These are phyloP conservation scores for Lentinus brumalis DNA, from an alignment of 768 basidiomycete genomes.

Conservation along the genomic window DNA sequence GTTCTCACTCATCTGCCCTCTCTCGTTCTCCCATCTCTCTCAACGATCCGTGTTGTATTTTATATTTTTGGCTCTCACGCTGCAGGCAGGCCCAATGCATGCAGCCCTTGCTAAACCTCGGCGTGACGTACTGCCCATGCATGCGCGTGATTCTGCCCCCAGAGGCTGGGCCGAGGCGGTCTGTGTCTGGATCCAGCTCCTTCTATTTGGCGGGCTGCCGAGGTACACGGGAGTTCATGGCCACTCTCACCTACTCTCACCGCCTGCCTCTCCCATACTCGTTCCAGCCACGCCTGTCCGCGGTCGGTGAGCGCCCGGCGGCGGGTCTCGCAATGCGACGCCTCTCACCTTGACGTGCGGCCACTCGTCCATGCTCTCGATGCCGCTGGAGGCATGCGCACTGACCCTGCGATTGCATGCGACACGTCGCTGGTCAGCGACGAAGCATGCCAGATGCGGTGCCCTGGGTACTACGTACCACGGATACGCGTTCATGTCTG, in stretches of 20 bases:
- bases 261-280: slow-evolving; percentile 13
- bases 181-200: too few species aligned
- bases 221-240: background rate
- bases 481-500: slow-evolving; percentile 67
- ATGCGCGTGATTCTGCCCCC: too few species aligned
- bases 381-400: slow-evolving; percentile 44
- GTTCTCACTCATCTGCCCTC: too few species aligned
- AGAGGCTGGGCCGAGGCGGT: too few species aligned
- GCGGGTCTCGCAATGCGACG: background rate
- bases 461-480: slow-evolving; percentile 41
- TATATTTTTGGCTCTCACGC: too few species aligned
- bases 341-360: slow-evolving; percentile 58
- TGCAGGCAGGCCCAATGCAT: too few species aligned
- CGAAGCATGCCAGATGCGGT: background rate
- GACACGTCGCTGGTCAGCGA: too few species aligned
- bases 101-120: too few species aligned
- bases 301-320: background rate
- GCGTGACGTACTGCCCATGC: too few species aligned
- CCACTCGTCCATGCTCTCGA: slow-evolving; percentile 62
- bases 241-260: slow-evolving; percentile 22
- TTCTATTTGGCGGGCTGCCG: too few species aligned
- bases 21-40: too few species aligned
- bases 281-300: slow-evolving; percentile 19
- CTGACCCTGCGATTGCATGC: slow-evolving; percentile 37
- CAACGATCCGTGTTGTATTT: too few species aligned